Conservation (phyloP, 257 asterid genomes). For the Solanum arcanum region DNA sequence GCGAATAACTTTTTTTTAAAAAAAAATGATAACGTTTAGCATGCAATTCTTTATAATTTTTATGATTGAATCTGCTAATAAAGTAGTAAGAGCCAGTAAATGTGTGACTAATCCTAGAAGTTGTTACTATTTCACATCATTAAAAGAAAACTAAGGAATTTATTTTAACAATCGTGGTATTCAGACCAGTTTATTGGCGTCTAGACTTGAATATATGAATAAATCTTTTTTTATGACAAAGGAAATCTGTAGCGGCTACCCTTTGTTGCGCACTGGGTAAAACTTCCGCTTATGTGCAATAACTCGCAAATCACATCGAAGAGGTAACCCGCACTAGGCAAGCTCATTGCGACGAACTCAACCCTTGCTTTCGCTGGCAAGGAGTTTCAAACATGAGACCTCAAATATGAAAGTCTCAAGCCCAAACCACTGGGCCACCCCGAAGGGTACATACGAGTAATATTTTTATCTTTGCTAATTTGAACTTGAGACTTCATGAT, state of each 20-base stretch:
- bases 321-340: too few species aligned
- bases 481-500: not conserved
- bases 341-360: too few species aligned
- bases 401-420: too few species aligned
- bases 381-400: too few species aligned
- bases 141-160: not conserved
- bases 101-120: not conserved
- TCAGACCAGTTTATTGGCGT: not conserved
- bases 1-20: not conserved
- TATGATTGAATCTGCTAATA: not conserved
- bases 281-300: too few species aligned
- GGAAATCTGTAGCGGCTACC: rapidly evolving
- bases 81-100: not conserved
- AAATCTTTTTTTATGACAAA: too few species aligned
- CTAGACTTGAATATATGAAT: not conserved
- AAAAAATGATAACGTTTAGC: not conserved
- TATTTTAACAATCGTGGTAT: not conserved
- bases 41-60: not conserved
- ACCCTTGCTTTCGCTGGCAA: too few species aligned
- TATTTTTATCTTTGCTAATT: not conserved
- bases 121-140: not conserved
- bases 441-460: not conserved
- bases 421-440: too few species aligned
- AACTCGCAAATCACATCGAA: too few species aligned
- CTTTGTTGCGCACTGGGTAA: too few species aligned